Conservation (phyloP, 179 eudicot species). For the Beta corolliflora region DNA sequence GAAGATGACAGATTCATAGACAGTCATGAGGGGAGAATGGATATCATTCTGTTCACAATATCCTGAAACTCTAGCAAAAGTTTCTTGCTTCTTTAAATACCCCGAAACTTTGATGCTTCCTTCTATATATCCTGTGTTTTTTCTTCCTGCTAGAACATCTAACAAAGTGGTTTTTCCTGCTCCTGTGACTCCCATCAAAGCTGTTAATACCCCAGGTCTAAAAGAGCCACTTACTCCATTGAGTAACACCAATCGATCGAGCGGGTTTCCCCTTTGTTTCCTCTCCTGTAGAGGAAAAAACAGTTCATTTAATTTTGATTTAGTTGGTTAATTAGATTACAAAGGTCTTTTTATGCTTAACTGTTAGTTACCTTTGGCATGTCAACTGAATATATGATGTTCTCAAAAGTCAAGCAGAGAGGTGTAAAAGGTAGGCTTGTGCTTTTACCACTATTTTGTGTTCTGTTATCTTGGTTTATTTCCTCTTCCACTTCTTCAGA, state of each 20-base stretch:
- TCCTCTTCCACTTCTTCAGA: constrained; percentile 14
- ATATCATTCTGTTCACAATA: constrained; percentile 36
- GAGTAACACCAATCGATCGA: constrained; percentile 23
- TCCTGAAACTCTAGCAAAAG: constrained; percentile 37
- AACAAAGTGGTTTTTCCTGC: constrained; percentile 33
- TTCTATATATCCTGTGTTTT: constrained; percentile 30
- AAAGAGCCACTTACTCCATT: constrained; percentile 31
- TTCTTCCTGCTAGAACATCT: constrained; percentile 34
- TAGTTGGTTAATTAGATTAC: not conserved
- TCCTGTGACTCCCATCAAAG: constrained; percentile 34
- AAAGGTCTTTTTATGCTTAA: too few relatives aligned
- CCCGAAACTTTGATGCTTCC: constrained; percentile 31
- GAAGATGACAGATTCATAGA: constrained; percentile 26
- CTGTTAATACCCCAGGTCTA: constrained; percentile 30
- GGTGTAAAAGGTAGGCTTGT: constrained; percentile 38
- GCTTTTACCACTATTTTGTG: constrained; percentile 10
- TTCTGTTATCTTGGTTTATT: not conserved
- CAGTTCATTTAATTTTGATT: not conserved
- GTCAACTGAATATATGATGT: constrained; percentile 40
- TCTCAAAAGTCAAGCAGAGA: constrained; percentile 40
- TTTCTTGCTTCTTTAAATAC: constrained; percentile 24
- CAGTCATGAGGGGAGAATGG: constrained; percentile 29
- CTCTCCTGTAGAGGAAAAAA: constrained; percentile 6
- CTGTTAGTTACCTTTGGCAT: constrained; percentile 39
- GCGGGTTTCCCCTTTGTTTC: constrained; percentile 25